phyloP scores from a whole-genome alignment of 352 stramenopile genomes.

The Globisporangium orthogonon region DNA sequence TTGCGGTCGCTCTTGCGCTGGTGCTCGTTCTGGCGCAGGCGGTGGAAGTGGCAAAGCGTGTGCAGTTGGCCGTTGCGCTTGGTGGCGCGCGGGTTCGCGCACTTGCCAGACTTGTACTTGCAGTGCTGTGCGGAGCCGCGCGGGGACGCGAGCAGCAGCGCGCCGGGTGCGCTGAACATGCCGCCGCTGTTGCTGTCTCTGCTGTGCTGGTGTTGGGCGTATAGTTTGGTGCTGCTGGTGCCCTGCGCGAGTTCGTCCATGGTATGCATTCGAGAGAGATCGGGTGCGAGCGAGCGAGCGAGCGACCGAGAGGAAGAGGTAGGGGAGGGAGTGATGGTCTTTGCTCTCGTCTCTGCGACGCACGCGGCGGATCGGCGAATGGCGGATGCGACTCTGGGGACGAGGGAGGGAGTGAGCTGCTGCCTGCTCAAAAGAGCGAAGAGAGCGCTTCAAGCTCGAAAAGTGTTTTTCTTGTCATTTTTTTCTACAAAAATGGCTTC shows the following conservation, averaged over 20 bases:
- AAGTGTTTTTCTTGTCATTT: background rate
- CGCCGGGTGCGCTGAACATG: background rate
- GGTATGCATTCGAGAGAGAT: background rate
- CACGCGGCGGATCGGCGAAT: background rate
- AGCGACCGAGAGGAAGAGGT: background rate
- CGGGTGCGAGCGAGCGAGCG: too few species aligned
- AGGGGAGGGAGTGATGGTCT: background rate
- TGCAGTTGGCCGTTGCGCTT: conserved; percentile 84
- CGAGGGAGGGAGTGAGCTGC: too few species aligned
- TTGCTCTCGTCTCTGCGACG: background rate
- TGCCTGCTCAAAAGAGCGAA: too few species aligned
- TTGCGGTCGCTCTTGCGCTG: conserved; percentile 87
- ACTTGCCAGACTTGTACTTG: conserved; percentile 88
- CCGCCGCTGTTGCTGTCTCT: conserved; percentile 2
- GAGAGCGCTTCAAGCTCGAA: too few species aligned
- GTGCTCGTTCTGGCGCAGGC: conserved; percentile 77
- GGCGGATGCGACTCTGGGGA: too few species aligned
- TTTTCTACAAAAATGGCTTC: background rate
- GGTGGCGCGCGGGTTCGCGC: conserved; percentile 68
- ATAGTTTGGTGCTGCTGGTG: conserved; percentile 6
- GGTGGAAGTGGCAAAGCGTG: conserved; percentile 83
- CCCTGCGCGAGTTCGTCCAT: conserved; percentile 1
- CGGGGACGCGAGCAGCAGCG: conserved; percentile 21
- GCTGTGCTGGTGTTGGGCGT: background rate
- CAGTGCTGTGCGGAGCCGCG: conserved; percentile 50